Evolutionary conservation across 116 monocot genomes (phyloP).

Genomic region (Cymodocea nodosa): DNA sequence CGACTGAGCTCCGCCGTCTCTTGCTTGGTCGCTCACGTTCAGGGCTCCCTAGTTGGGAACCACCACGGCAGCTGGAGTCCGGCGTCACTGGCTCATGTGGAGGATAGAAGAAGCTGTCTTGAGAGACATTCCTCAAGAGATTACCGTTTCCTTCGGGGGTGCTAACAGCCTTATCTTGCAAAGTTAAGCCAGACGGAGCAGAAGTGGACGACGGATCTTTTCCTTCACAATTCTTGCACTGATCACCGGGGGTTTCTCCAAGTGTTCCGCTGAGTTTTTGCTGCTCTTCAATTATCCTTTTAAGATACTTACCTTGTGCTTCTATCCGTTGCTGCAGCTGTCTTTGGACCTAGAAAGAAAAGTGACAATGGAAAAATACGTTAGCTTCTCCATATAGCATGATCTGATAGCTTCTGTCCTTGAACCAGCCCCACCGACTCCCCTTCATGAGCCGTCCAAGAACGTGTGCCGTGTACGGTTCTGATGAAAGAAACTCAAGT

Average conservation of each 20-base stretch:
- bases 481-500: no score
- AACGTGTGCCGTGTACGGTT: no score
- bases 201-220: conserved; percentile 44
- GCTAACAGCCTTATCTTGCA: conserved; percentile 12
- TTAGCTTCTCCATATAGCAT: no score
- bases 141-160: not conserved
- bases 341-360: conserved; percentile 44
- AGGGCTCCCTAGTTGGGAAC: conserved; percentile 8
- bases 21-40: conserved; percentile 26
- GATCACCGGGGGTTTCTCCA: conserved; percentile 13
- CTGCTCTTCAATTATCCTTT: conserved; percentile 75
- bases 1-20: conserved; percentile 4
- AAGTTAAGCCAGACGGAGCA: conserved; percentile 25
- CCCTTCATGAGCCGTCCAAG: no score
- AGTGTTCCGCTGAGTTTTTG: conserved; percentile 35
- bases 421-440: no score
- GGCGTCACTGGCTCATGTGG: conserved; percentile 45
- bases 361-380: no score
- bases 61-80: conserved; percentile 29
- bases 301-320: conserved; percentile 68
- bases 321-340: conserved; percentile 71
- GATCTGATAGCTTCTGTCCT: no score
- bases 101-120: conserved; percentile 8
- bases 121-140: conserved; percentile 15
- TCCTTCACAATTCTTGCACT: conserved; percentile 19